Conservation (phyloP, 331 rosid species). For the Ulmus americana region DNA sequence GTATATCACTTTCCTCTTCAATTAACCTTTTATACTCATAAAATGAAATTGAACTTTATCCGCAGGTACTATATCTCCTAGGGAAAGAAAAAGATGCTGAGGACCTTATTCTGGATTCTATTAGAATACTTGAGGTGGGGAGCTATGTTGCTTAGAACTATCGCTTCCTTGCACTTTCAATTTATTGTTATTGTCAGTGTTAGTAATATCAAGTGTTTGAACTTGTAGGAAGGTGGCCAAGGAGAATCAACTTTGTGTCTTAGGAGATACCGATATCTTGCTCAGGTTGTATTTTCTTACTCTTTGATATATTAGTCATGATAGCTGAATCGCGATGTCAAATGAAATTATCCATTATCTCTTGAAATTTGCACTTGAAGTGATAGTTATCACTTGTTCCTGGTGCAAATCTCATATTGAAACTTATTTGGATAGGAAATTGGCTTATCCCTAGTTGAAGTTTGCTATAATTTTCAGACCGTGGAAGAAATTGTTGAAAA, state of each 20-base stretch:
- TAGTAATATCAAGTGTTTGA: conserved; percentile 22
- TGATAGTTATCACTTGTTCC: background rate
- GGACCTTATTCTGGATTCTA: conserved; percentile 62
- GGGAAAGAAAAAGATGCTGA: conserved; percentile 75
- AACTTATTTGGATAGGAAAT: background rate
- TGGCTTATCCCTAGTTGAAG: background rate
- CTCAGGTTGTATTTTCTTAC: conserved; percentile 49
- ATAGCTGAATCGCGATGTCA: background rate
- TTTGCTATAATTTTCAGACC: background rate
- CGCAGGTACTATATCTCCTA: conserved; percentile 69
- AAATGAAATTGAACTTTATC: conserved; percentile 14
- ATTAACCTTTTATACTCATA: background rate
- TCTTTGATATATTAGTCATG: background rate
- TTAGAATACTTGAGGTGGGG: conserved; percentile 71
- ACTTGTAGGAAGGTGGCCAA: conserved; percentile 62
- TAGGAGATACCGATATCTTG: conserved; percentile 67
- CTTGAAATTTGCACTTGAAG: background rate
- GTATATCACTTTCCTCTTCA: background rate
- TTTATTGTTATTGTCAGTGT: conserved; percentile 11
- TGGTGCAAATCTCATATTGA: background rate
- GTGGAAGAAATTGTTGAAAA: background rate
- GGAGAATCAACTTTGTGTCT: conserved; percentile 53
- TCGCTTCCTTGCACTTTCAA: conserved; percentile 7
- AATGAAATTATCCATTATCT: background rate
- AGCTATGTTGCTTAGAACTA: conserved; percentile 19